Evolutionary conservation across 805 yeast genomes (phyloP).

Genomic region (Scheffersomyces amazonensis): DNA sequence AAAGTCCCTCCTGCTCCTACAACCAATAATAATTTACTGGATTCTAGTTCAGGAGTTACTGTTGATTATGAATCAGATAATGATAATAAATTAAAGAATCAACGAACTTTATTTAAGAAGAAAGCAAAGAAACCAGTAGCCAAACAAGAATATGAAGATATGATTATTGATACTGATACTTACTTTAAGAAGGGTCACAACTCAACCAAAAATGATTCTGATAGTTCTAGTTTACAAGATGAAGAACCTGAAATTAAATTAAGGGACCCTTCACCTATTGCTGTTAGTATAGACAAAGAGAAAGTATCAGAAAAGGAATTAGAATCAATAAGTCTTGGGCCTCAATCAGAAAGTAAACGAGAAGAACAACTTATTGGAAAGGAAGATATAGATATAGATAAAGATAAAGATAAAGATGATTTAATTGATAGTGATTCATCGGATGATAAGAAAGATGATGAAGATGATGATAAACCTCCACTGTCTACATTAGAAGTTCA

Average conservation of each 20-base stretch:
- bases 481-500: slow-evolving; percentile 39
- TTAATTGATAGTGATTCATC: neutral
- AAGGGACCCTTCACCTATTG: neutral
- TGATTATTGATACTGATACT: slow-evolving; percentile 10
- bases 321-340: neutral
- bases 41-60: slow-evolving; percentile 14
- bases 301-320: neutral
- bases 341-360: neutral
- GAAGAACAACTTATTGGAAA: neutral
- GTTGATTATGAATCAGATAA: slow-evolving; percentile 25
- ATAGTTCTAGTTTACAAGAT: no score
- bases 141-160: slow-evolving; percentile 6
- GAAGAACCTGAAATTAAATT: slow-evolving; percentile 3
- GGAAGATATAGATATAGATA: neutral
- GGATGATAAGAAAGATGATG: neutral
- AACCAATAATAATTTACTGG: slow-evolving; percentile 1
- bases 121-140: slow-evolving; percentile 8
- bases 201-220: slow-evolving; percentile 1
- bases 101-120: slow-evolving; percentile 14
- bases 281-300: neutral
- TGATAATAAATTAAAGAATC: slow-evolving; percentile 3
- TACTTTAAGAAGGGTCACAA: slow-evolving; percentile 8
- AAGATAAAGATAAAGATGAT: slow-evolving; percentile 13
- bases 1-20: slow-evolving; percentile 1
- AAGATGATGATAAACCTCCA: slow-evolving; percentile 18